A percentile compares a stretch with the other conserved stretches of the same genome.
These are phyloP conservation scores for Gryganskiella cystojenkinii DNA, from an alignment of 192 early-diverging fungal species.

Conservation along the genomic window DNA sequence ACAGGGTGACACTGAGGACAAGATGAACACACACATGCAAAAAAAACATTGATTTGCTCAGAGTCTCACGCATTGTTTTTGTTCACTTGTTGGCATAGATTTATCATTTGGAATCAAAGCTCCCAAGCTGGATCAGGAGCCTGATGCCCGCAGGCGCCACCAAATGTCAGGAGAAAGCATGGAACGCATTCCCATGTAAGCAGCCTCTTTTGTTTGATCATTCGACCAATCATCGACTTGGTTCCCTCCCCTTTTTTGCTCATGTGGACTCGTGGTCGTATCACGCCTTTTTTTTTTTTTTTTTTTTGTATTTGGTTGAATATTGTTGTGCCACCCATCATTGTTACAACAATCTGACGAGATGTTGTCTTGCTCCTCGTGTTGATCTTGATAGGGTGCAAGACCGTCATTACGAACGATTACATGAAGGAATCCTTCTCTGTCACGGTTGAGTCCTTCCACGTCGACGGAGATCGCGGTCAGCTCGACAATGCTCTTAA, in stretches of 20 bases:
- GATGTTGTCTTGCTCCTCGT: background rate
- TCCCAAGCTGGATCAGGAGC: constrained; percentile 69
- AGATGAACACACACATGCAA: too few species aligned
- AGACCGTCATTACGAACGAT: constrained; percentile 64
- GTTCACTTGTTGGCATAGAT: constrained; percentile 37
- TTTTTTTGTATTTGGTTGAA: too few species aligned
- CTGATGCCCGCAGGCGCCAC: constrained; percentile 74
- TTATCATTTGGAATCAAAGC: constrained; percentile 56
- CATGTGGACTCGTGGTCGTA: constrained; percentile 28
- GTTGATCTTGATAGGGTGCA: constrained; percentile 15
- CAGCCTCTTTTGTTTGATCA: background rate
- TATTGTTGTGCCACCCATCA: background rate
- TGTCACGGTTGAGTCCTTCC: constrained; percentile 79
- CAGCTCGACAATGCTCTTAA: constrained; percentile 74
- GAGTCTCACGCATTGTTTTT: background rate
- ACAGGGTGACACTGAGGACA: too few species aligned
- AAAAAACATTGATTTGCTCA: background rate
- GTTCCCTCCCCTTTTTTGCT: background rate
- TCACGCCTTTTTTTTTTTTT: too few species aligned
- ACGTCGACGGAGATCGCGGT: constrained; percentile 74
- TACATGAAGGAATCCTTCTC: constrained; percentile 79
- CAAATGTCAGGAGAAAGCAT: constrained; percentile 81
- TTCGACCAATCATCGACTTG: too few species aligned
- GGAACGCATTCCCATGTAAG: constrained; percentile 84
- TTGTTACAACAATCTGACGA: background rate